Percentiles rank a stretch among this genome's conserved stretches.
Evolutionary conservation across 140 eudicot species (phyloP).

Genomic region (Anethum foeniculum): DNA sequence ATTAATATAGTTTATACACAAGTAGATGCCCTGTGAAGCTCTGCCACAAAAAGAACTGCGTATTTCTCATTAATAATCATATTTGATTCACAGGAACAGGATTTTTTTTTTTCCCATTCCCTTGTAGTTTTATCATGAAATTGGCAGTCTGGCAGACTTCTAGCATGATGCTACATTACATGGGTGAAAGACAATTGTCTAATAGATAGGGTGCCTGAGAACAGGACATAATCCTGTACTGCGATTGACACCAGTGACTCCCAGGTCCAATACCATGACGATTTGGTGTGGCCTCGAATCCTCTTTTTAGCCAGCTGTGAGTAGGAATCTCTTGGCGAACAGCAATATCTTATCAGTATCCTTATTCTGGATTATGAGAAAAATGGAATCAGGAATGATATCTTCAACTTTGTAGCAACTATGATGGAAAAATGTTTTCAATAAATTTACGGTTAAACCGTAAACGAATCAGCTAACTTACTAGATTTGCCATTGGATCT

Average conservation of each 20-base stretch:
- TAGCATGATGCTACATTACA: too few species aligned
- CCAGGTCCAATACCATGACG: slow-evolving; percentile 50
- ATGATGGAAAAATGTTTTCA: neutral
- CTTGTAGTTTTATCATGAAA: too few species aligned
- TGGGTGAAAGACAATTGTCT: too few species aligned
- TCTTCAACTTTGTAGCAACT: neutral
- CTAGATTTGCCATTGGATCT: slow-evolving; percentile 92
- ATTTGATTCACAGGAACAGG: too few species aligned
- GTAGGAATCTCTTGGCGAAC: slow-evolving; percentile 41
- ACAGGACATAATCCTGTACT: slow-evolving; percentile 28
- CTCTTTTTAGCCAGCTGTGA: slow-evolving; percentile 45
- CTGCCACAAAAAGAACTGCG: too few species aligned
- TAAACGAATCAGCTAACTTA: neutral
- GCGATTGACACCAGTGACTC: slow-evolving; percentile 50
- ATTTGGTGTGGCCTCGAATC: slow-evolving; percentile 33
- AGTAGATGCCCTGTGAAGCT: too few species aligned
- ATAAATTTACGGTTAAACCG: too few species aligned
- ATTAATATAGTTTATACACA: too few species aligned
- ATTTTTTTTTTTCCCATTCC: too few species aligned
- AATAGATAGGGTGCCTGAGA: neutral
- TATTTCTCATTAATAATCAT: too few species aligned
- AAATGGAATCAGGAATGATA: slow-evolving; percentile 4
- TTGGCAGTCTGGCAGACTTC: too few species aligned
- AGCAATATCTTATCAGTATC: slow-evolving; percentile 33
- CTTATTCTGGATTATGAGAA: slow-evolving; percentile 42